Base-by-base conservation (phyloP, 78 protist genomes). In the Cavenderia fasciculata region DNA sequence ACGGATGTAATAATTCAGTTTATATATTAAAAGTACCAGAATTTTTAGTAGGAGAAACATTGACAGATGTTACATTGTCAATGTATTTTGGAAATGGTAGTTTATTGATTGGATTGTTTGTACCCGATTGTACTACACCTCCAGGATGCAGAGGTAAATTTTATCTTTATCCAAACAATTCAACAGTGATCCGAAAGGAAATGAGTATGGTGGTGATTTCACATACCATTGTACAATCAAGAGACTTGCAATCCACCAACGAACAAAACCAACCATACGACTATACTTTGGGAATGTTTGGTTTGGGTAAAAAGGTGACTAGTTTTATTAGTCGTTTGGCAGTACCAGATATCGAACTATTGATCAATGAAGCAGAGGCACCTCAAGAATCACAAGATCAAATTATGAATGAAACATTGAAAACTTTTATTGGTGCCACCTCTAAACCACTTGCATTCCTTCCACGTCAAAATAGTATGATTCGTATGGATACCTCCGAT, bases 41-140 rank as follows among this genome's bases (percentile, higher is more conserved):
- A 11, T 82, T 82, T 27, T 57, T 82, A 36, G 52, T 82, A 68
- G 90, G 90, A 36, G 79, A 69, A 57, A 46, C 51, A 14, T 36
- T 82, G 7, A 47, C 90, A 21, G 90, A 82, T 82, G 90, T 82
- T 11, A 82, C 68, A 11, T 59, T 82, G 46, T 82, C 90, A 68
- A 69, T 82, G 90, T 82, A 82, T 43, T 82, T 52, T 69, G 90
- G 90, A 51, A 82, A 57, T 82, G 90, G 79, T 68, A 69, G 78
- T 68, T 57, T 82, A 43, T 33, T 82, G 41, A 61, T 82, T 41
- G 90, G 90, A 21, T 41, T 82, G 21, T 66, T 82, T 51, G 47
- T 56, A 2, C 90, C 90, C 40, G 38, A 16, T 12, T 34, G 27
- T 19, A 25, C 18, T 16, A 16, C 18, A 73, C 47, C 33, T 12